Evolutionary conservation across 2,329 filamentous ascomycete species (phyloP), one percentile per base, ranked within the genome.

Genomic region (Amesomyces nigricolor): DNA sequence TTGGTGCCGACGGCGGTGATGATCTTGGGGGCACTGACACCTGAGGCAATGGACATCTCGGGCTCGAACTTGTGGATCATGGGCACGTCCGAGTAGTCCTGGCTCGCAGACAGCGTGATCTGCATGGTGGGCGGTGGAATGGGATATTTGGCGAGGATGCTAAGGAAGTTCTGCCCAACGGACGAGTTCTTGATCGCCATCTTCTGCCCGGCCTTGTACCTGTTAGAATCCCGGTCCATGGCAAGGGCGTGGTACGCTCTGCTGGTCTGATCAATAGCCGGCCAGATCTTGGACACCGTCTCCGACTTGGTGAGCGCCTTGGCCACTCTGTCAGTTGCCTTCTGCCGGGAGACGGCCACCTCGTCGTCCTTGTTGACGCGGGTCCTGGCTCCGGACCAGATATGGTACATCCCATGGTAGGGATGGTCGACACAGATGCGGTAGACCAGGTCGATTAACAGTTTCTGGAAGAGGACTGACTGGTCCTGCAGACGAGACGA

Each of bases 351-450:
- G 17, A 85, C 74, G 0, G 89, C 88, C 3, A 87, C 81, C 40
- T 87, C 82, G 62, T 96, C 92, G 62, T 87, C 85, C 51, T 77
- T 78, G 63, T 86, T 84, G 49, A 79, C 80, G 57, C 84, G 86
- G 51, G 81, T 83, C 64, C 85, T 88, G 44, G 82, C 85, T 19
- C 87, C 86, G 2, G 91, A 89, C 76, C 92, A 96, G 42, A 99
- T 89, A 64, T 97, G 91, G 68, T 99, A 95, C 85, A 97, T 92
- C 47, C 91, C 91, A 67, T 99, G 95, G 69, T 91, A 96, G 0
- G 94, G 95, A 71, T 99, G 94, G 55, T 99, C 91, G 10, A 81
- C 78, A 66, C 92, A 97, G 53, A 99, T 96, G 8, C 85, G 85
- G 65, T 85, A 83, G 4, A 97, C 85, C 16, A 99, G 74, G 2